A percentile compares a stretch with the other conserved stretches of the same genome.
Evolutionary conservation across 257 asterid genomes (phyloP).

Genomic region (Ocimum tenuiflorum): DNA sequence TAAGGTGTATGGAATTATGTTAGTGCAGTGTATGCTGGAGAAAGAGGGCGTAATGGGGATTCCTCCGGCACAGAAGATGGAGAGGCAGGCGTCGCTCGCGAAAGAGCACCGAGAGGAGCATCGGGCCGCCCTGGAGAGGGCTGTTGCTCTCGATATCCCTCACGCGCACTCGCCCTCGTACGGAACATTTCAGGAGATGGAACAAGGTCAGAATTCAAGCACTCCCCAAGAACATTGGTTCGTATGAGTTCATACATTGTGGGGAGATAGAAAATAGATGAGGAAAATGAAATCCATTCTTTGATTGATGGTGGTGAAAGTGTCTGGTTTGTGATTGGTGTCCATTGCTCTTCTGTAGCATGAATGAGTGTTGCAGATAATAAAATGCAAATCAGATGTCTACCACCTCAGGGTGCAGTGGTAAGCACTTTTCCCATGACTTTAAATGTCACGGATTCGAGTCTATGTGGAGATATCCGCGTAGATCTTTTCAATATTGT

Average conservation of each 20-base stretch:
- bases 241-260: neutral
- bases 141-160: conserved; percentile 70
- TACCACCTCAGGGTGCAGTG: too few species aligned
- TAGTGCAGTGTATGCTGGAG: conserved; percentile 57
- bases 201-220: conserved; percentile 45
- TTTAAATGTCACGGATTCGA: too few species aligned
- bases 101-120: conserved; percentile 79
- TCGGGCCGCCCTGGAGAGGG: conserved; percentile 73
- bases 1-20: conserved; percentile 9
- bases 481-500: too few species aligned
- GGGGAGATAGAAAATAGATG: neutral
- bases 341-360: neutral
- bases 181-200: conserved; percentile 63
- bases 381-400: neutral
- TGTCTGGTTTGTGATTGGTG: neutral
- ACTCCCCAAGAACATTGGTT: conserved; percentile 7
- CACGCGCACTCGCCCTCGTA: conserved; percentile 64
- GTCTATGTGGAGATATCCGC: too few species aligned
- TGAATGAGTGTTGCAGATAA: neutral
- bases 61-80: conserved; percentile 74
- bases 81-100: conserved; percentile 54
- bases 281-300: conserved; percentile 6
- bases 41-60: conserved; percentile 53
- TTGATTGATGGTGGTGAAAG: conserved; percentile 7
- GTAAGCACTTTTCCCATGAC: too few species aligned